Evolutionary conservation across 257 asterid genomes (phyloP).

Genomic region (Gentiana dahurica): DNA sequence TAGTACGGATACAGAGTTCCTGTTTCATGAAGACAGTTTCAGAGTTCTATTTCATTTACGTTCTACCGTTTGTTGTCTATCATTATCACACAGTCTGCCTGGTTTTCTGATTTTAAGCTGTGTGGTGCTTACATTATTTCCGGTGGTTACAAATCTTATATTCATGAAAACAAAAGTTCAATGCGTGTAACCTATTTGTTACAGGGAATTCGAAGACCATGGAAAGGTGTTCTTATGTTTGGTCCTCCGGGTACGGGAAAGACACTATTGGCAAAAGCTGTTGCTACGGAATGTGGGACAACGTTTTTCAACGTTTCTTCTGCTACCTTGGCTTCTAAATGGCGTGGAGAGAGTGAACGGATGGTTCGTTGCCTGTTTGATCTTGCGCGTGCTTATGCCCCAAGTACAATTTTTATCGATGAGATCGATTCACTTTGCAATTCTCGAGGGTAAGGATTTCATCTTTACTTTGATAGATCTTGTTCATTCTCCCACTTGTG

Average conservation of each 20-base stretch:
- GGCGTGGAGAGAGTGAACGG: slow-evolving; percentile 99
- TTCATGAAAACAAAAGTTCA: not conserved
- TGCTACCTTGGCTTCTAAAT: slow-evolving; percentile 97
- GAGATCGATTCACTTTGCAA: slow-evolving; percentile 99
- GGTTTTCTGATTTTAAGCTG: too few relatives aligned
- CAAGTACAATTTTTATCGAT: slow-evolving; percentile 96
- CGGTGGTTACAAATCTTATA: not conserved
- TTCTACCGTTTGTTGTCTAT: too few relatives aligned
- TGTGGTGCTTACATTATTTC: too few relatives aligned
- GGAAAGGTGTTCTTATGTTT: slow-evolving; percentile 99
- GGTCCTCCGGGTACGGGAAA: slow-evolving; percentile 99
- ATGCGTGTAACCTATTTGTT: slow-evolving; percentile 6
- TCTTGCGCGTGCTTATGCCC: slow-evolving; percentile 98
- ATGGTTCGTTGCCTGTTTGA: slow-evolving; percentile 99
- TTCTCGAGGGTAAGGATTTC: slow-evolving; percentile 79
- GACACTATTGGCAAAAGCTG: slow-evolving; percentile 99
- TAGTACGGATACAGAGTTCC: slow-evolving; percentile 5
- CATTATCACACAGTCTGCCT: too few relatives aligned
- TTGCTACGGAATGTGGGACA: slow-evolving; percentile 98
- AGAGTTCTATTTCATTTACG: not conserved
- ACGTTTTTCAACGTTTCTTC: slow-evolving; percentile 98
- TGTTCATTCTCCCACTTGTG: not conserved
- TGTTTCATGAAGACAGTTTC: not conserved
- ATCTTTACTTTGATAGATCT: slow-evolving; percentile 1
- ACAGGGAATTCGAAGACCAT: slow-evolving; percentile 98